Conservation (phyloP, 306 rosid species). For the Hylodesmum podocarpum region DNA sequence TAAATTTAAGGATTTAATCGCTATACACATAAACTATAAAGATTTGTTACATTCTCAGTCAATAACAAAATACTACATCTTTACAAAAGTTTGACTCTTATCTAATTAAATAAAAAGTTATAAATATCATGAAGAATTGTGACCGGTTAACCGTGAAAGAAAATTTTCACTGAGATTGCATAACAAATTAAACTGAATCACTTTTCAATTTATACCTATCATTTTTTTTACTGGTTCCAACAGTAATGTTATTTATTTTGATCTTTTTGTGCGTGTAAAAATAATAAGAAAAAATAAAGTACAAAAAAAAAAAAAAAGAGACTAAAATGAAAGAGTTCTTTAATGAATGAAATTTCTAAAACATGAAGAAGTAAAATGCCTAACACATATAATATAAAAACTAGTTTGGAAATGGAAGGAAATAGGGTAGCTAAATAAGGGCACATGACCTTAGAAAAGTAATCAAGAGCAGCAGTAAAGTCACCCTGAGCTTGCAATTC, state of each 20-base stretch:
- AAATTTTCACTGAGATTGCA: too few relatives aligned
- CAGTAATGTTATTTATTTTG: neutral
- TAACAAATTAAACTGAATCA: too few relatives aligned
- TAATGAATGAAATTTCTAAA: neutral
- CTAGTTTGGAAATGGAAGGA: neutral
- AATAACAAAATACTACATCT: too few relatives aligned
- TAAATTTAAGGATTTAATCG: too few relatives aligned
- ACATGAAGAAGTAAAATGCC: neutral
- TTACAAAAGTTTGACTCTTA: too few relatives aligned
- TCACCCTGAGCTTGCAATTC: slow-evolving; percentile 72
- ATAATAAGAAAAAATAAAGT: neutral
- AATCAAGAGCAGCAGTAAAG: slow-evolving; percentile 60
- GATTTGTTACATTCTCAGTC: too few relatives aligned
- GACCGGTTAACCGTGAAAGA: too few relatives aligned
- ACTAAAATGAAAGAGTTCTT: too few relatives aligned
- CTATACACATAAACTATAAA: too few relatives aligned
- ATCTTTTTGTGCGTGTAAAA: neutral
- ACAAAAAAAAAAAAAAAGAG: neutral
- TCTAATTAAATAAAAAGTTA: too few relatives aligned
- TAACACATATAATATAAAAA: neutral
- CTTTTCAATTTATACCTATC: too few relatives aligned
- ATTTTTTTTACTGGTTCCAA: neutral
- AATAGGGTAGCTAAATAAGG: neutral
- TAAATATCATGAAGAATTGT: too few relatives aligned
- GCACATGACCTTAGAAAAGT: slow-evolving; percentile 53